Evolutionary conservation across 1,139 yeast species (phyloP).

Genomic region (Sugiyamaella pinicola): DNA sequence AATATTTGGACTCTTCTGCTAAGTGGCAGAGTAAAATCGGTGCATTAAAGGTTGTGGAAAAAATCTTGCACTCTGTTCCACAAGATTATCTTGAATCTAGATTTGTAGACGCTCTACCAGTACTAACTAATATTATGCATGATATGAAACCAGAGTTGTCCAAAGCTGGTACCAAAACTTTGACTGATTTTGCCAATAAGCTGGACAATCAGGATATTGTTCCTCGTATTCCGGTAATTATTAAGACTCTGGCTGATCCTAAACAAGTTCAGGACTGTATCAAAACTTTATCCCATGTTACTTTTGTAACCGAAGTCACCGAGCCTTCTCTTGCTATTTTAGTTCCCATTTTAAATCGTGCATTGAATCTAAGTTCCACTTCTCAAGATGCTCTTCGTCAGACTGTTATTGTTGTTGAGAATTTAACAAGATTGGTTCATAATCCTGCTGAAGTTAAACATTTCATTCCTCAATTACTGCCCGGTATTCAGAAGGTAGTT

Average conservation of each 20-base stretch:
- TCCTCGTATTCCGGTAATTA: constrained; percentile 82
- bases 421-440: constrained; percentile 91
- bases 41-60: constrained; percentile 72
- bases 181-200: constrained; percentile 72
- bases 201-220: constrained; percentile 90
- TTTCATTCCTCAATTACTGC: constrained; percentile 81
- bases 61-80: constrained; percentile 76
- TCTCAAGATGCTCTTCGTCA: constrained; percentile 96
- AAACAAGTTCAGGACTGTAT: constrained; percentile 85
- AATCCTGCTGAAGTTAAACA: constrained; percentile 89
- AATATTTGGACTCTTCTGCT: constrained; percentile 75
- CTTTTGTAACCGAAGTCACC: constrained; percentile 97
- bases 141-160: constrained; percentile 97
- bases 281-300: constrained; percentile 86
- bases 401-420: constrained; percentile 94
- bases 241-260: constrained; percentile 88
- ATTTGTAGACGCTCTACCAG: constrained; percentile 78
- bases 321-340: constrained; percentile 89
- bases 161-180: constrained; percentile 72
- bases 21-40: constrained; percentile 93
- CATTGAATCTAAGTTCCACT: constrained; percentile 83
- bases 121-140: constrained; percentile 83
- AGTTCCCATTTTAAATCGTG: constrained; percentile 90
- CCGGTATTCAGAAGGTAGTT: constrained; percentile 87
- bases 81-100: constrained; percentile 81